Evolutionary conservation across 1,139 yeast species (phyloP).

Genomic region (Debaryomyces sp.): DNA sequence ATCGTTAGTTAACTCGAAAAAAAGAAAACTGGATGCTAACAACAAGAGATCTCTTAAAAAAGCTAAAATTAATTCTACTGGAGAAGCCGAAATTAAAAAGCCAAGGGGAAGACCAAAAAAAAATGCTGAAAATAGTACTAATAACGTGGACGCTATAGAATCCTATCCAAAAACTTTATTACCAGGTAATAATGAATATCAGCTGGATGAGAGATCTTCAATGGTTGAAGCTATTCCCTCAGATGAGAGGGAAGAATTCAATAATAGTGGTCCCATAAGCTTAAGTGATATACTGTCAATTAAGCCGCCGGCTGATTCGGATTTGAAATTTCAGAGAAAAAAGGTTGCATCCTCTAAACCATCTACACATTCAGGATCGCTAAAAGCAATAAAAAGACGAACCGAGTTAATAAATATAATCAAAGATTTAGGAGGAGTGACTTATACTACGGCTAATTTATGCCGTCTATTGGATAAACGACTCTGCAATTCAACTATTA

Average conservation of each 20-base stretch:
- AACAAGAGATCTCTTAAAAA: slow-evolving; percentile 11
- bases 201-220: not conserved
- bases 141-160: not conserved
- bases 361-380: slow-evolving; percentile 13
- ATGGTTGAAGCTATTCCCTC: not conserved
- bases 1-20: slow-evolving; percentile 20
- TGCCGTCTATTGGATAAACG: slow-evolving; percentile 37
- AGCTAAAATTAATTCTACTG: slow-evolving; percentile 2
- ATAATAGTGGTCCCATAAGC: not conserved
- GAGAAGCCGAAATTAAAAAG: slow-evolving; percentile 8
- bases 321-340: slow-evolving; percentile 6
- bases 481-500: slow-evolving; percentile 37
- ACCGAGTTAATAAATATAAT: slow-evolving; percentile 36
- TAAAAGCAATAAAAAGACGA: slow-evolving; percentile 37
- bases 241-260: not conserved
- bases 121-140: not conserved
- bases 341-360: not conserved
- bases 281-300: not conserved
- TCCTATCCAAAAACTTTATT: not conserved
- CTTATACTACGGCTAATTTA: slow-evolving; percentile 37
- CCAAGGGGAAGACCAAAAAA: slow-evolving; percentile 10
- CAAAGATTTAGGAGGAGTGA: slow-evolving; percentile 45
- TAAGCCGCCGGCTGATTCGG: not conserved
- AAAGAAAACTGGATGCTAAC: slow-evolving; percentile 17
- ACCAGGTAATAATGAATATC: not conserved